phyloP scores from a whole-genome alignment of 2,329 filamentous ascomycete genomes.

The Microdochium paspali region DNA sequence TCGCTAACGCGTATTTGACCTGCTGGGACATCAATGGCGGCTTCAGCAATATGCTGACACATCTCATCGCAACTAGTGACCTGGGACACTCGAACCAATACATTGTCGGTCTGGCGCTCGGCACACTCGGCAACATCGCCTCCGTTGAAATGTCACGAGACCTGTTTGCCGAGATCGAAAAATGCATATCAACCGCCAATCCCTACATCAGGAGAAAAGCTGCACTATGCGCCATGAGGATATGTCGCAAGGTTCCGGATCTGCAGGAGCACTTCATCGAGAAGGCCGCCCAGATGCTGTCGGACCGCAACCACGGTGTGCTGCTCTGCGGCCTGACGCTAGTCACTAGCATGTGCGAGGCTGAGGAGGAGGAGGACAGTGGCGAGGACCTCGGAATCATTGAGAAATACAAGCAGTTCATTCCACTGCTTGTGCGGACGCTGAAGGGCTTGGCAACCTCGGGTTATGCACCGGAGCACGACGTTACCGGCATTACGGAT shows the following conservation, averaged over 20 bases:
- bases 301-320: slow-evolving; percentile 93
- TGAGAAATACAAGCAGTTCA: slow-evolving; percentile 81
- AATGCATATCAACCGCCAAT: slow-evolving; percentile 82
- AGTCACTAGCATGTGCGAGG: slow-evolving; percentile 86
- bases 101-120: slow-evolving; percentile 90
- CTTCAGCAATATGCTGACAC: slow-evolving; percentile 21
- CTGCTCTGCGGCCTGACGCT: slow-evolving; percentile 86
- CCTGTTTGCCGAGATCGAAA: slow-evolving; percentile 92
- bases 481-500: slow-evolving; percentile 96
- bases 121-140: slow-evolving; percentile 94
- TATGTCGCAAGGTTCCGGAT: slow-evolving; percentile 96
- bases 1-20: slow-evolving; percentile 6
- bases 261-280: slow-evolving; percentile 95
- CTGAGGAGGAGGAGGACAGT: slow-evolving; percentile 67
- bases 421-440: slow-evolving; percentile 79
- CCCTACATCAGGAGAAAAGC: slow-evolving; percentile 98
- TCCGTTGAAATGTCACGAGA: slow-evolving; percentile 98
- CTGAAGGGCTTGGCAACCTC: slow-evolving; percentile 89
- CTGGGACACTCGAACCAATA: slow-evolving; percentile 97
- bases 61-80: slow-evolving; percentile 49
- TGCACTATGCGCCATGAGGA: slow-evolving; percentile 96
- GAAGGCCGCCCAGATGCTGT: slow-evolving; percentile 78
- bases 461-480: slow-evolving; percentile 94
- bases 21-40: neutral
- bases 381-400: slow-evolving; percentile 83